Conservation (phyloP, 2,329 filamentous ascomycete species). For the Samsoniella hepiali region DNA sequence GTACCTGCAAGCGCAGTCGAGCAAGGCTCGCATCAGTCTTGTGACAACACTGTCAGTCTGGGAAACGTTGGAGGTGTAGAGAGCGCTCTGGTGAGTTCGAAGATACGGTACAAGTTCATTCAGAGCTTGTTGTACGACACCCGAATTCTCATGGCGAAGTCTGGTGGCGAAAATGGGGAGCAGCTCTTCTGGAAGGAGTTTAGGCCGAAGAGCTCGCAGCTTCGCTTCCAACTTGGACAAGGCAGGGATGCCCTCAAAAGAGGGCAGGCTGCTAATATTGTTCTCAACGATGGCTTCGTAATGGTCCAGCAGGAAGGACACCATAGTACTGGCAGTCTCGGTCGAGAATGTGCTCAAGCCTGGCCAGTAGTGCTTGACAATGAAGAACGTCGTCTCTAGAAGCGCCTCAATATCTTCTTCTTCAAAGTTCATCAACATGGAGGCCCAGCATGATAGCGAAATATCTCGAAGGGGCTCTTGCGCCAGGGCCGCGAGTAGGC, state of each 20-base stretch:
- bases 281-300: slow-evolving; percentile 60
- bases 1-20: slow-evolving; percentile 84
- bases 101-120: slow-evolving; percentile 74
- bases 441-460: slow-evolving; percentile 80
- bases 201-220: slow-evolving; percentile 61
- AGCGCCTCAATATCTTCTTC: slow-evolving; percentile 76
- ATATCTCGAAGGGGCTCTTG: slow-evolving; percentile 70
- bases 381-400: slow-evolving; percentile 84
- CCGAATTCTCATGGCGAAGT: slow-evolving; percentile 77
- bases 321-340: slow-evolving; percentile 56
- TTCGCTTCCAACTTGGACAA: slow-evolving; percentile 65
- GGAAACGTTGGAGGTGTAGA: slow-evolving; percentile 76
- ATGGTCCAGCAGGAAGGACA: slow-evolving; percentile 63
- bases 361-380: slow-evolving; percentile 79
- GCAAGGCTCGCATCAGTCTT: slow-evolving; percentile 68
- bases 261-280: slow-evolving; percentile 74
- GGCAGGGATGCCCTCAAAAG: slow-evolving; percentile 65
- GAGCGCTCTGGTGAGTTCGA: slow-evolving; percentile 66
- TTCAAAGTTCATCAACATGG: slow-evolving; percentile 70
- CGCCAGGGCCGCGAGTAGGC: slow-evolving; percentile 77
- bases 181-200: slow-evolving; percentile 47
- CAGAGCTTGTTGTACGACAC: slow-evolving; percentile 79
- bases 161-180: slow-evolving; percentile 71
- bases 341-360: slow-evolving; percentile 60
- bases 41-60: slow-evolving; percentile 76